phyloP scores from a whole-genome alignment of 2,329 filamentous ascomycete species.

The Ceratocystis albifundus region DNA sequence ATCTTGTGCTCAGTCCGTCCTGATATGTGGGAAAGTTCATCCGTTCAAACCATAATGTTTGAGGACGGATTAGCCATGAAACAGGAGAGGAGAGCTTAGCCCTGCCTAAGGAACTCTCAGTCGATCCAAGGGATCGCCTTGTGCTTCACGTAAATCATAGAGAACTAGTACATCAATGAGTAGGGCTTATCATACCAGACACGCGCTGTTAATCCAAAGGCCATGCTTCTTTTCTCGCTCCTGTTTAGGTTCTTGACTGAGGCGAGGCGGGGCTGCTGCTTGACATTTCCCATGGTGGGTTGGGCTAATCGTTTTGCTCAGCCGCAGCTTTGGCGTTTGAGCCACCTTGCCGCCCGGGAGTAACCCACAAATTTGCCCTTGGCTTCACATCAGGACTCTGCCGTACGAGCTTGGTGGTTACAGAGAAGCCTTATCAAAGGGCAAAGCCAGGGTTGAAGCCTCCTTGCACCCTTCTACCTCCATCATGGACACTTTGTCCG shows the following conservation, averaged over 20 bases:
- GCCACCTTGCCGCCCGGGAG: neutral
- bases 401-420: no score
- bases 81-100: neutral
- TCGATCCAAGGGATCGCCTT: neutral
- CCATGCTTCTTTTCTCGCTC: no score
- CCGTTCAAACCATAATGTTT: neutral
- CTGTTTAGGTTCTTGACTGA: no score
- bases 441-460: no score
- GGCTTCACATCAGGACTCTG: no score
- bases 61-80: neutral
- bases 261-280: neutral
- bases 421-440: no score
- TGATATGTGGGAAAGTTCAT: constrained; percentile 6
- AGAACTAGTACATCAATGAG: no score
- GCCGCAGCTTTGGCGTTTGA: neutral
- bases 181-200: no score
- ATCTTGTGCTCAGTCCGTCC: no score
- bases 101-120: neutral
- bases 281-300: neutral
- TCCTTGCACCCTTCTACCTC: neutral
- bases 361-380: no score
- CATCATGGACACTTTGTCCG: neutral
- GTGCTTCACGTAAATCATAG: neutral
- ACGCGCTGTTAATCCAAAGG: no score
- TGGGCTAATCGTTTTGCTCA: neutral